A percentile compares a stretch with the other conserved stretches of the same genome.
phyloP scores from a whole-genome alignment of 2,329 filamentous ascomycete genomes.

The Colletotrichum tamarilloi region DNA sequence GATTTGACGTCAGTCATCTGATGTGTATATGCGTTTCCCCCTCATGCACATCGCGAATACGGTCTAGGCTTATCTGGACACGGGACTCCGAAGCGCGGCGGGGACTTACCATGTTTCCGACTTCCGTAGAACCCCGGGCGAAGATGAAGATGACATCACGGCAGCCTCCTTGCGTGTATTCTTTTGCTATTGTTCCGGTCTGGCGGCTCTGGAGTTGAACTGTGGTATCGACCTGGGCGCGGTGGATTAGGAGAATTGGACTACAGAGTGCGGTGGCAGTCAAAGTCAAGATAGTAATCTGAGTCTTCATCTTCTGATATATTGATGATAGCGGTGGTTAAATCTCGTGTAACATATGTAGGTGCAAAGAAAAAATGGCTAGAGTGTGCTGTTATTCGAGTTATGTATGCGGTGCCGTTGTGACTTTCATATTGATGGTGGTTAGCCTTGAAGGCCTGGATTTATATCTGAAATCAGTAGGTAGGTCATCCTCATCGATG shows the following conservation, averaged over 20 bases:
- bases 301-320: constrained; percentile 4
- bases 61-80: constrained; percentile 40
- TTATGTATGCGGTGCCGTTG: not conserved
- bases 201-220: not conserved
- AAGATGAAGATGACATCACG: constrained; percentile 50
- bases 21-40: not conserved
- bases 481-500: too few relatives aligned
- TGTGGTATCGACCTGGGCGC: not conserved
- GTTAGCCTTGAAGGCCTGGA: not conserved
- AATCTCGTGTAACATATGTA: not conserved
- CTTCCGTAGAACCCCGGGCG: constrained; percentile 50
- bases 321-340: not conserved
- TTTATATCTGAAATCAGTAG: not conserved
- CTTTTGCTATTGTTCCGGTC: constrained; percentile 1
- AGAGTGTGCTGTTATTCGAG: not conserved
- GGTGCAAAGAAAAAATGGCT: not conserved
- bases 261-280: not conserved
- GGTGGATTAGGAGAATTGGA: not conserved
- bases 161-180: constrained; percentile 15
- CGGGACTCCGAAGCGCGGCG: constrained; percentile 16
- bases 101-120: constrained; percentile 49
- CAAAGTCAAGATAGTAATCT: not conserved
- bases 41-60: constrained; percentile 1
- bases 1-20: constrained; percentile 11
- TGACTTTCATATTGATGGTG: not conserved